Evolutionary conservation across 805 yeast genomes (phyloP).

Genomic region (Naumovozyma dairenensis): DNA sequence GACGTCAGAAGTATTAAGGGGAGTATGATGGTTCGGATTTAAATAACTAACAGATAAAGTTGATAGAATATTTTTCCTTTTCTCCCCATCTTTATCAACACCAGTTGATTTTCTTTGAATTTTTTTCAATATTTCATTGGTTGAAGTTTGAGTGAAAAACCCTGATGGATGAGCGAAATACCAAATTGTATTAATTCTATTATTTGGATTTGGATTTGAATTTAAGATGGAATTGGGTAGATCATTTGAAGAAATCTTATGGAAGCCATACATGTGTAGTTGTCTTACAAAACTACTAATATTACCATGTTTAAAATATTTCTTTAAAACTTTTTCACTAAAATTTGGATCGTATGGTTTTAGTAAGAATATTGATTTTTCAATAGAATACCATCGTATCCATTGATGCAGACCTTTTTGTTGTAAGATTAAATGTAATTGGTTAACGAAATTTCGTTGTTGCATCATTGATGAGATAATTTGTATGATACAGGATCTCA

Average conservation of each 20-base stretch:
- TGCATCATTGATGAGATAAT: slow-evolving; percentile 7
- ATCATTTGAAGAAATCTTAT: slow-evolving; percentile 60
- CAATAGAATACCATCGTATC: slow-evolving; percentile 22
- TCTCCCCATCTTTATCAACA: slow-evolving; percentile 25
- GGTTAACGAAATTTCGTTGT: slow-evolving; percentile 23
- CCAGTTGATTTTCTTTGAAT: slow-evolving; percentile 27
- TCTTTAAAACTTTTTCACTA: slow-evolving; percentile 35
- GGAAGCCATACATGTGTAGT: slow-evolving; percentile 93
- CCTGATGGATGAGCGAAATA: slow-evolving; percentile 26
- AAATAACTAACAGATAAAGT: slow-evolving; percentile 24
- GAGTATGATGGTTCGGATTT: no score
- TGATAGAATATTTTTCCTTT: slow-evolving; percentile 23
- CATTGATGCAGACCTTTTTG: slow-evolving; percentile 16
- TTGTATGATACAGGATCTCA: no score
- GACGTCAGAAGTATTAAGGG: no score
- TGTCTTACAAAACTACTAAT: slow-evolving; percentile 90
- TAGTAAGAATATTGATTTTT: slow-evolving; percentile 15
- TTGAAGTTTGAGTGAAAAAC: slow-evolving; percentile 17
- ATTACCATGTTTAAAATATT: slow-evolving; percentile 87
- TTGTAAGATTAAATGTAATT: slow-evolving; percentile 21
- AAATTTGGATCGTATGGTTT: slow-evolving; percentile 24
- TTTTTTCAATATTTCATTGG: slow-evolving; percentile 14
- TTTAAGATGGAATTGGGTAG: background rate
- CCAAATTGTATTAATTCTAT: slow-evolving; percentile 18
- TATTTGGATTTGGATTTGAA: slow-evolving; percentile 2